A percentile compares a stretch with the other conserved stretches of the same genome.
Evolutionary conservation across 78 protist species (phyloP).

Genomic region (Dictyostelium citrinum): DNA sequence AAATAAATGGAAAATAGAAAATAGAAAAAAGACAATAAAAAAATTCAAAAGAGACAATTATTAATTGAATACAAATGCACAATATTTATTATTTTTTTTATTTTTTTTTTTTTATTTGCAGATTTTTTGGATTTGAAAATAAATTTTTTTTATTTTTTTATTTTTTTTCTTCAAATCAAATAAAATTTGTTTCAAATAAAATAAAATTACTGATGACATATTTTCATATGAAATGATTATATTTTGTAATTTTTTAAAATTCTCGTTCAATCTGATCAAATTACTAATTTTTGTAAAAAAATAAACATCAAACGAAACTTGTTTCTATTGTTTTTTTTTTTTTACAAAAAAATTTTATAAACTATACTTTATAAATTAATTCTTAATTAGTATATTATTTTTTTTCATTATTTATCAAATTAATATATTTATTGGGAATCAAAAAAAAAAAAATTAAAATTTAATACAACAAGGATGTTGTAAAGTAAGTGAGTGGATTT

Average conservation of each 20-base stretch:
- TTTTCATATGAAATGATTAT: background rate
- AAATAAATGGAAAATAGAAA: too few relatives aligned
- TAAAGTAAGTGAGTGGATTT: background rate
- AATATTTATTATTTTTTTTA: background rate
- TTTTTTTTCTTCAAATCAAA: background rate
- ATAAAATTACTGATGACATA: background rate
- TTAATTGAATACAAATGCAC: background rate
- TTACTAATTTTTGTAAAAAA: background rate
- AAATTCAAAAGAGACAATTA: background rate
- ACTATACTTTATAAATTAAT: background rate
- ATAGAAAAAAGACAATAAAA: too few relatives aligned
- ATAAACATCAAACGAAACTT: background rate
- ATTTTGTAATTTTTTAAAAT: background rate
- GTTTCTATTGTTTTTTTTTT: background rate
- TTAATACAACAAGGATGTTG: background rate
- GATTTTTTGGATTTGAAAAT: background rate
- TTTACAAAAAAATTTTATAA: background rate
- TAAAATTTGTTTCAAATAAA: background rate
- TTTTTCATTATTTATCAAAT: background rate
- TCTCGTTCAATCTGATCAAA: background rate
- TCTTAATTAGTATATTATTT: background rate
- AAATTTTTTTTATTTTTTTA: background rate
- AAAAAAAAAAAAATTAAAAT: background rate
- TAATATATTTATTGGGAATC: background rate
- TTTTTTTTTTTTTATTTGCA: background rate